phyloP scores from a whole-genome alignment of 2,329 filamentous ascomycete genomes.

The Bertia moriformis region DNA sequence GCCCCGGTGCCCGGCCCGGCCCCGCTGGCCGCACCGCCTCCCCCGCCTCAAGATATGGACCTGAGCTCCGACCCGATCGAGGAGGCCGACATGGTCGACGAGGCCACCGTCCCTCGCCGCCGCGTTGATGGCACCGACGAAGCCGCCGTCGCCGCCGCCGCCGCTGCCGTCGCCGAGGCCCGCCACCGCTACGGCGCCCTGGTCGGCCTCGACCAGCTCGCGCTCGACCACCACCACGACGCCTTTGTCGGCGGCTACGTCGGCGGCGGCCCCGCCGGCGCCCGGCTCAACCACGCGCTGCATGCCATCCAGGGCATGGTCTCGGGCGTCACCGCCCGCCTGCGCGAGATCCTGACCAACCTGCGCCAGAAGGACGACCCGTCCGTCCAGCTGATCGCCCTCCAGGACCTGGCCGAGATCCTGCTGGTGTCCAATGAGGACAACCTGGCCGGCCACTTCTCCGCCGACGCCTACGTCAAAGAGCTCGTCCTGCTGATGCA shows the following conservation, averaged over 20 bases:
- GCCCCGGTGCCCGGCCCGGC: conserved; percentile 22
- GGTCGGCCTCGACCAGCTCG: conserved; percentile 34
- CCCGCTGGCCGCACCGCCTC: no score
- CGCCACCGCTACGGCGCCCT: conserved; percentile 16
- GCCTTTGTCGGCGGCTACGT: no score
- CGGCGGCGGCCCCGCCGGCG: conserved; percentile 47
- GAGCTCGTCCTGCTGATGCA: conserved; percentile 88
- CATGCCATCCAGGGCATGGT: conserved; percentile 84
- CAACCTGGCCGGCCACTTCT: conserved; percentile 86
- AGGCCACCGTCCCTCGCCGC: no score
- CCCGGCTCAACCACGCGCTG: conserved; percentile 63
- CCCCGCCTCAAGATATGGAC: conserved; percentile 18
- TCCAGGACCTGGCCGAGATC: conserved; percentile 87
- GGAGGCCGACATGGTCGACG: conserved; percentile 14
- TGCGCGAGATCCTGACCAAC: conserved; percentile 64
- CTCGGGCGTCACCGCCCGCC: conserved; percentile 64
- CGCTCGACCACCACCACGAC: conserved; percentile 47
- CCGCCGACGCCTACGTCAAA: conserved; percentile 86
- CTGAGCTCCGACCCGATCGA: conserved; percentile 18
- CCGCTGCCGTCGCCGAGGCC: conserved; percentile 37
- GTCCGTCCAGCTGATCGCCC: conserved; percentile 75
- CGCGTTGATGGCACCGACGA: conserved; percentile 17
- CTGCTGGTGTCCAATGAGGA: conserved; percentile 92
- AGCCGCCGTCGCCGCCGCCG: conserved; percentile 23
- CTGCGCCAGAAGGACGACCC: conserved; percentile 73